Conservation (phyloP, 2,329 filamentous ascomycete genomes). For the Colletotrichum sublineola region DNA sequence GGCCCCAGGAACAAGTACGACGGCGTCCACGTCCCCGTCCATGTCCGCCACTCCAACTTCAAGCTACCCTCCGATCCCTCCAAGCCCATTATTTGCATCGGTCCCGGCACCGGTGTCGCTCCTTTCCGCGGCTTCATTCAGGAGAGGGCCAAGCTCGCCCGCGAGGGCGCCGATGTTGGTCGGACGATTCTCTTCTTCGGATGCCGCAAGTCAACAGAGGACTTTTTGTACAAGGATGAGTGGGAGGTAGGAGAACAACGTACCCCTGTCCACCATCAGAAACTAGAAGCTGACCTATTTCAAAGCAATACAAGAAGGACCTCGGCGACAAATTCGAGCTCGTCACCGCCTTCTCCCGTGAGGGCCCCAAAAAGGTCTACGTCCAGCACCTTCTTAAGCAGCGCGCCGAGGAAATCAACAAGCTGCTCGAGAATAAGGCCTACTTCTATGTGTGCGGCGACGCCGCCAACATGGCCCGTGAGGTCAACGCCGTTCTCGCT, state of each 20-base stretch:
- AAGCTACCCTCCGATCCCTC: conserved; percentile 96
- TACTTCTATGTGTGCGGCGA: conserved; percentile 99
- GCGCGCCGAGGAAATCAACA: conserved; percentile 84
- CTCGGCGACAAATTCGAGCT: conserved; percentile 92
- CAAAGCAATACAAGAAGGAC: conserved; percentile 82
- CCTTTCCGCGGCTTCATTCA: conserved; percentile 97
- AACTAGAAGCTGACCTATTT: conserved; percentile 10
- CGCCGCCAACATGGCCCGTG: conserved; percentile 95
- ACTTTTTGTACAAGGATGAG: conserved; percentile 92
- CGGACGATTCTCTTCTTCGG: conserved; percentile 95
- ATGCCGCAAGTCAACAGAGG: conserved; percentile 87
- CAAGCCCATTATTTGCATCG: conserved; percentile 95
- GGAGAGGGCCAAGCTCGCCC: conserved; percentile 87
- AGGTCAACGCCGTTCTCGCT: conserved; percentile 88
- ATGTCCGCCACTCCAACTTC: conserved; percentile 98
- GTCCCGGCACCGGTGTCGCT: conserved; percentile 95
- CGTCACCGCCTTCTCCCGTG: conserved; percentile 95
- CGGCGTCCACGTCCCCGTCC: conserved; percentile 93
- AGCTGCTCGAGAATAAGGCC: conserved; percentile 86
- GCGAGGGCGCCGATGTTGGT: conserved; percentile 85
- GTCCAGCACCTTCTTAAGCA: conserved; percentile 95
- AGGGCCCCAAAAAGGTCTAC: conserved; percentile 89
- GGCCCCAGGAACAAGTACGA: conserved; percentile 98
- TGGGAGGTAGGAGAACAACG: conserved; percentile 79
- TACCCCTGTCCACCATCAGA: background rate